Evolutionary conservation across 805 yeast genomes (phyloP).

Genomic region (Yueomyces sinensis): DNA sequence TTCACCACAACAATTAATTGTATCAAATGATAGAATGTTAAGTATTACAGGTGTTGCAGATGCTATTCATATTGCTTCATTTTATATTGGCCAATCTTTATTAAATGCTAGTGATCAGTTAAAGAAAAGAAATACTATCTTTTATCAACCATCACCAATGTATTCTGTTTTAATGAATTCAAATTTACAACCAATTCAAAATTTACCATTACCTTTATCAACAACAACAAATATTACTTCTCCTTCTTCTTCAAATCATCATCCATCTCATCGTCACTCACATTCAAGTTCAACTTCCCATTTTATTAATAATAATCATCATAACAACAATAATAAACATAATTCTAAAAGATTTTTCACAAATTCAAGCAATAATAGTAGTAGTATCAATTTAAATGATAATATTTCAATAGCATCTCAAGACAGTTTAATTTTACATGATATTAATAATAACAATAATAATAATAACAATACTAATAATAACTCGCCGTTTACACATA

Average conservation of each 20-base stretch:
- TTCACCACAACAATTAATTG: conserved; percentile 56
- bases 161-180: conserved; percentile 1
- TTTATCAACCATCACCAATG: conserved; percentile 20
- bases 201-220: background rate
- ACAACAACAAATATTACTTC: too few relatives aligned
- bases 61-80: conserved; percentile 74
- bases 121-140: conserved; percentile 7
- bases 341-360: background rate
- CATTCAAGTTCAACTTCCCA: too few relatives aligned
- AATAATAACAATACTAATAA: background rate
- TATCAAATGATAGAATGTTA: conserved; percentile 64
- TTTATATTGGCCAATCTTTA: conserved; percentile 57
- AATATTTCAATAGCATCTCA: background rate
- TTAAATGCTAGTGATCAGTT: background rate
- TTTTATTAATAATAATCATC: too few relatives aligned
- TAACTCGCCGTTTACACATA: background rate
- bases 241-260: background rate
- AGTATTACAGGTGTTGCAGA: conserved; percentile 70
- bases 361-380: background rate
- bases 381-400: background rate
- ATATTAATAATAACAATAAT: background rate
- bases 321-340: too few relatives aligned
- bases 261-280: background rate
- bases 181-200: background rate
- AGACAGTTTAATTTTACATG: background rate